Evolutionary conservation across 108 stramenopile genomes (phyloP).

Genomic region (Parietichytrium sp.): DNA sequence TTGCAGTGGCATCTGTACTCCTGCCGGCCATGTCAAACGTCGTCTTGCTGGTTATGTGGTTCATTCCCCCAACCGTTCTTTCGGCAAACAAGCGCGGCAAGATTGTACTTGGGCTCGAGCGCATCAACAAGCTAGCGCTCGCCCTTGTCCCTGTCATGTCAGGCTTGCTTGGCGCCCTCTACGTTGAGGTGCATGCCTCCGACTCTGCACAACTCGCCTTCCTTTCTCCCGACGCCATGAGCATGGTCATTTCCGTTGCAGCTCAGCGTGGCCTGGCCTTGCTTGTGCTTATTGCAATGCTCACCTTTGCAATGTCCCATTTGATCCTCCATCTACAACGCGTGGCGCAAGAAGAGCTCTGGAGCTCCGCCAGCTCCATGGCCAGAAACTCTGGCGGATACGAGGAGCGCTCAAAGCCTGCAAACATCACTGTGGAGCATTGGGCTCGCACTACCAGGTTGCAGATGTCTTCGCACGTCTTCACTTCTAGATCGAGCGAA

Average conservation of each 20-base stretch:
- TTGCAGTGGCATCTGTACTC: slow-evolving; percentile 22
- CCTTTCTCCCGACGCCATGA: neutral
- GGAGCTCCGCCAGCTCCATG: too few relatives aligned
- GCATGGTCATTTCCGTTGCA: neutral
- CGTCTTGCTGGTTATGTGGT: neutral
- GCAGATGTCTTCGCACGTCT: neutral
- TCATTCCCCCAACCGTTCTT: neutral
- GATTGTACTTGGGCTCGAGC: neutral
- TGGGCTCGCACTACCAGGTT: neutral
- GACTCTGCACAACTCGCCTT: neutral
- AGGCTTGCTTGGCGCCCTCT: neutral
- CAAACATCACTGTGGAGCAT: neutral
- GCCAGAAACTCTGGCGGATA: too few relatives aligned
- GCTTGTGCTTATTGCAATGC: neutral
- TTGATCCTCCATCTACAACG: neutral
- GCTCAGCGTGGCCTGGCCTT: neutral
- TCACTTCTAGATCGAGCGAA: neutral
- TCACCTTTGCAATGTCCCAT: neutral
- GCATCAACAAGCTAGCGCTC: neutral
- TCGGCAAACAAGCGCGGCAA: neutral
- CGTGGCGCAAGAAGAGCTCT: too few relatives aligned
- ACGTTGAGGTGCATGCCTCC: neutral
- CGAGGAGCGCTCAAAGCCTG: too few relatives aligned
- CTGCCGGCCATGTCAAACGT: neutral
- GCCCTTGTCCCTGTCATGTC: neutral